Evolutionary conservation across 1,284 basidiomycete genomes (phyloP).

Genomic region (Sporisorium sorghi): DNA sequence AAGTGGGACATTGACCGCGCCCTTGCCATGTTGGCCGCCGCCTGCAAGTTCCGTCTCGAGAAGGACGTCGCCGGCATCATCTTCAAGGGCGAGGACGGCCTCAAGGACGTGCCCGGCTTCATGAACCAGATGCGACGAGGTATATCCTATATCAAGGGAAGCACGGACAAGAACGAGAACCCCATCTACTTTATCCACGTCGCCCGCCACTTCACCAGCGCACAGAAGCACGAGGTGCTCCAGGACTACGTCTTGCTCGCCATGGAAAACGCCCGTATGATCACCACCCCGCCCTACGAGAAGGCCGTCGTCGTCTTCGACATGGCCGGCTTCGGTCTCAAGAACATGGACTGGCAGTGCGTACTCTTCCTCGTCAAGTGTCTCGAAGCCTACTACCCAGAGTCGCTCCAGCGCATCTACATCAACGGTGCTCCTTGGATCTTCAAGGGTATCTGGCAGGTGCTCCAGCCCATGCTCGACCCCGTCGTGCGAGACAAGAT

Average conservation of each 20-base stretch:
- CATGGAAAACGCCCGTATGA: slow-evolving; percentile 64
- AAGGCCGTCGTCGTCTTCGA: slow-evolving; percentile 68
- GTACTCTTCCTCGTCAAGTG: slow-evolving; percentile 68
- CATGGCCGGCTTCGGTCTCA: slow-evolving; percentile 68
- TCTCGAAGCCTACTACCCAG: slow-evolving; percentile 68
- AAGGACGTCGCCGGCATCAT: slow-evolving; percentile 66
- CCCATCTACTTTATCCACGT: slow-evolving; percentile 69
- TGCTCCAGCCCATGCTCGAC: slow-evolving; percentile 68
- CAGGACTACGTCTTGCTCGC: slow-evolving; percentile 68
- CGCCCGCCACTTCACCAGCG: slow-evolving; percentile 67
- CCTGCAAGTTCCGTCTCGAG: slow-evolving; percentile 69
- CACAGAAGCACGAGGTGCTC: slow-evolving; percentile 67
- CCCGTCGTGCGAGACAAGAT: slow-evolving; percentile 69
- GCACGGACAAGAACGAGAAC: slow-evolving; percentile 62
- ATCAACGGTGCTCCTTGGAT: slow-evolving; percentile 69
- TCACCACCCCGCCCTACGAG: slow-evolving; percentile 66
- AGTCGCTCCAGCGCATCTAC: slow-evolving; percentile 69
- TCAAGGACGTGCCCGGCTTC: slow-evolving; percentile 68
- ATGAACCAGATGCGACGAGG: slow-evolving; percentile 68
- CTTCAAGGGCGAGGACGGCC: slow-evolving; percentile 67
- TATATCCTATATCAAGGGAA: slow-evolving; percentile 69
- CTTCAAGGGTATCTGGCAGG: slow-evolving; percentile 69
- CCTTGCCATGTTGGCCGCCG: slow-evolving; percentile 67
- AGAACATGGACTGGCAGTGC: slow-evolving; percentile 69
- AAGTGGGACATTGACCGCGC: slow-evolving; percentile 69